Conservation (phyloP, 345 rosid genomes). For the Durio zibethinus region DNA sequence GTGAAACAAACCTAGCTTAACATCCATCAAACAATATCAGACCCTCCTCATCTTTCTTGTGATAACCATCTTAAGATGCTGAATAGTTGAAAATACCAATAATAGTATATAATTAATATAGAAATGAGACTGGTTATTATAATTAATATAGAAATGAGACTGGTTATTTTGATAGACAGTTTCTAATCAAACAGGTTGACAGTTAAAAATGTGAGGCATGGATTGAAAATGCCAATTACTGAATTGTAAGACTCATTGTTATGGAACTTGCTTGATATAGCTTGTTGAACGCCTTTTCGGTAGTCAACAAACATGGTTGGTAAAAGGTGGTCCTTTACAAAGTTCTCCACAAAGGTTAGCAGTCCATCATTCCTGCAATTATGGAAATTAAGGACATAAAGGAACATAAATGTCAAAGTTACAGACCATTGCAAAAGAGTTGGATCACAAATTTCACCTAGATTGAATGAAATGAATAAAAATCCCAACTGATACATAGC, state of each 20-base stretch:
- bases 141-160: not conserved
- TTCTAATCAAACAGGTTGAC: not conserved
- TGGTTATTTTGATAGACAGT: not conserved
- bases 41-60: not conserved
- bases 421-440: constrained; percentile 8
- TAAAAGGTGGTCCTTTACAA: constrained; percentile 92
- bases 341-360: constrained; percentile 90
- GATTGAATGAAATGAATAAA: constrained; percentile 7
- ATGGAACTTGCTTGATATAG: constrained; percentile 88
- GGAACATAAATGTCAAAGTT: not conserved
- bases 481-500: not conserved
- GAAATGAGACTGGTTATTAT: not conserved
- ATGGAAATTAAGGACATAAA: constrained; percentile 5
- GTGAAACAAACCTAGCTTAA: not conserved
- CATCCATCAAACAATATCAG: not conserved
- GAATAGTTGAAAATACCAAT: not conserved
- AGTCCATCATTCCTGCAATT: constrained; percentile 89
- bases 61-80: not conserved
- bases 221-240: not conserved
- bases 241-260: not conserved
- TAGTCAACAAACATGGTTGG: constrained; percentile 99
- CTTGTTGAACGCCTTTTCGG: constrained; percentile 96
- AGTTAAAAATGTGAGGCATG: not conserved
- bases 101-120: not conserved
- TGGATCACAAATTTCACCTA: not conserved